phyloP scores from a whole-genome alignment of 768 basidiomycete genomes.

The Lentinula sp. region DNA sequence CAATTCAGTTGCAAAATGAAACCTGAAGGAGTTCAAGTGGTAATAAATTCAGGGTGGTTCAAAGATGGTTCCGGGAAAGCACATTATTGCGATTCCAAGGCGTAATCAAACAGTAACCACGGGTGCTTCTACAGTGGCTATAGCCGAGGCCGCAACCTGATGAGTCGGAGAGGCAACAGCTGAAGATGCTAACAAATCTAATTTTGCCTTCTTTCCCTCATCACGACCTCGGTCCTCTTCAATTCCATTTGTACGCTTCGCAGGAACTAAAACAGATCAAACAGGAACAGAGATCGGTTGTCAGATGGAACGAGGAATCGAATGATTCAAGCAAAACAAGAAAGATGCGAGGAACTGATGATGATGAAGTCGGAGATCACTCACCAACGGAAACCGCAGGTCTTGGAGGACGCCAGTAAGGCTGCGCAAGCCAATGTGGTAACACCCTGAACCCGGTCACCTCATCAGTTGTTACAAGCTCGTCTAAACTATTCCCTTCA shows the following conservation, averaged over 20 bases:
- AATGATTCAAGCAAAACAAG: not conserved
- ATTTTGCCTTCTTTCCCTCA: not conserved
- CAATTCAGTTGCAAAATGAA: no score
- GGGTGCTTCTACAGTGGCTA: not conserved
- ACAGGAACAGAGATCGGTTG: not conserved
- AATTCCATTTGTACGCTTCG: not conserved
- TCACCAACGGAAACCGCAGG: not conserved
- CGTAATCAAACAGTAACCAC: not conserved
- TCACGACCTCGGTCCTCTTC: not conserved
- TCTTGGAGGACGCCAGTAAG: constrained; percentile 49
- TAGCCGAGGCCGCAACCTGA: not conserved
- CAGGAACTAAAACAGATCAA: not conserved
- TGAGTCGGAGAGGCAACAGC: not conserved
- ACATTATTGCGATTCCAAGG: not conserved
- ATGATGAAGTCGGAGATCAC: not conserved
- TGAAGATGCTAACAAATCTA: not conserved
- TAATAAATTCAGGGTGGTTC: no score
- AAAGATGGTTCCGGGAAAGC: no score
- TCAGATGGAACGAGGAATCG: not conserved
- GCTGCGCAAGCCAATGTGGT: constrained; percentile 71
- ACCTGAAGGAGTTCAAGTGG: no score
- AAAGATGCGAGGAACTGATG: not conserved
- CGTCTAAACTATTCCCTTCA: constrained; percentile 22
- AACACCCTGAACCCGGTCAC: constrained; percentile 45
- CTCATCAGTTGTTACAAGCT: constrained; percentile 35